Evolutionary conservation across 257 asterid species (phyloP).

Genomic region (Solanum appendiculatum): DNA sequence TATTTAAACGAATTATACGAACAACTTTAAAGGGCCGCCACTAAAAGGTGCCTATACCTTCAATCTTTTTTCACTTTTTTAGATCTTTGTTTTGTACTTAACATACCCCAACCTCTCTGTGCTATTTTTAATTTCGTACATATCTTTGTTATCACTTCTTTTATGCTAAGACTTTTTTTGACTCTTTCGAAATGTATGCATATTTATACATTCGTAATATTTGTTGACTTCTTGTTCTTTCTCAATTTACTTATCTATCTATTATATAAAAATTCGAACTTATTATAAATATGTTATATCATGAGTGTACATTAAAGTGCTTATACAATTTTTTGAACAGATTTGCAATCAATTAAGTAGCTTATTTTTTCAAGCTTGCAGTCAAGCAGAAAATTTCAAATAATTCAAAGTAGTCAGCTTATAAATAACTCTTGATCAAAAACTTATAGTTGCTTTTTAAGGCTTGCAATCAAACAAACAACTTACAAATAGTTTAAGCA

Average conservation of each 20-base stretch:
- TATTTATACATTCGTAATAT: background rate
- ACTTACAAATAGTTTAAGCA: background rate
- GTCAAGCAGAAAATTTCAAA: background rate
- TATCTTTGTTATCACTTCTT: background rate
- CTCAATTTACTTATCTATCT: background rate
- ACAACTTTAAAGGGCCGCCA: too few species aligned
- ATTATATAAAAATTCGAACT: too few species aligned
- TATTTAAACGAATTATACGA: too few species aligned
- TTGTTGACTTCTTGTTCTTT: background rate
- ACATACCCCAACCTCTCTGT: background rate
- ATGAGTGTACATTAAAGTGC: too few species aligned
- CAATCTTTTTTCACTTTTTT: background rate
- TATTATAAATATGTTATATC: too few species aligned
- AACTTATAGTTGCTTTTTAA: background rate
- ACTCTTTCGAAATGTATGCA: background rate
- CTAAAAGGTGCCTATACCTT: background rate
- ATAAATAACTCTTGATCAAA: background rate
- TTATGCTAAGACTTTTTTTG: background rate
- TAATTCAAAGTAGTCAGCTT: background rate
- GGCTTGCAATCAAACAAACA: background rate
- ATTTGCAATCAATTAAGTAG: background rate
- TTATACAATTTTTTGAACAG: too few species aligned
- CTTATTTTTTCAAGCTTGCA: background rate
- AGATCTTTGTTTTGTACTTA: background rate
- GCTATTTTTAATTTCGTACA: background rate